Evolutionary conservation across 106 monocot genomes (phyloP).

Genomic region (Iris macrosiphon): DNA sequence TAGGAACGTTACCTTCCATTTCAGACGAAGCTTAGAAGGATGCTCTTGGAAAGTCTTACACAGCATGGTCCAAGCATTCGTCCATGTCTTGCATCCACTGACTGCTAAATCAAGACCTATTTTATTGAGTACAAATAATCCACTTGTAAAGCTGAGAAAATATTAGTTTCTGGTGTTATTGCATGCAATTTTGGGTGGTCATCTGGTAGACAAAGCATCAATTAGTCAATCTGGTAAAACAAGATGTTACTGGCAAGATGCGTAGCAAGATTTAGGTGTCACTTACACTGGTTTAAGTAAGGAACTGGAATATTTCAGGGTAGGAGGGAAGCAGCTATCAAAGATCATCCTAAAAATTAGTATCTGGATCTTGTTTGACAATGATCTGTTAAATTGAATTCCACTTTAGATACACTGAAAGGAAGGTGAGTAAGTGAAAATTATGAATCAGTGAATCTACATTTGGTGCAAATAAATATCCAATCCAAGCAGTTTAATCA

Average conservation of each 20-base stretch:
- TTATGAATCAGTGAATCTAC: conserved; percentile 65
- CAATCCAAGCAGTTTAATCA: not conserved
- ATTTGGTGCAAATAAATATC: conserved; percentile 7
- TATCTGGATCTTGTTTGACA: conserved; percentile 77
- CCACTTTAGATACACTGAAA: conserved; percentile 93
- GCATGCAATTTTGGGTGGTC: conserved; percentile 11
- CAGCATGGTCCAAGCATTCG: conserved; percentile 15
- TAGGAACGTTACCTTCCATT: conserved; percentile 9
- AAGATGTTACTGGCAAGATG: too few relatives aligned
- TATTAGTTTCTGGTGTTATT: conserved; percentile 17
- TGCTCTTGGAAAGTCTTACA: conserved; percentile 10
- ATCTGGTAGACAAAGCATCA: conserved; percentile 12
- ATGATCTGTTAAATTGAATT: conserved; percentile 87
- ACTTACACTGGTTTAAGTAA: conserved; percentile 14
- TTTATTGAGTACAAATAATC: conserved; percentile 16
- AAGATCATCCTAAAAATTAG: conserved; percentile 55
- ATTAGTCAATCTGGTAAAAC: too few relatives aligned
- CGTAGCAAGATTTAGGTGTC: too few relatives aligned
- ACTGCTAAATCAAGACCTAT: conserved; percentile 16
- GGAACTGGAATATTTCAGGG: conserved; percentile 13
- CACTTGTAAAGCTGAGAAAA: conserved; percentile 18
- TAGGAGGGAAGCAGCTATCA: conserved; percentile 20
- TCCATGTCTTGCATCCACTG: conserved; percentile 18
- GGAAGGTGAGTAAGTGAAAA: conserved; percentile 63
- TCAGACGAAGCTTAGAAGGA: conserved; percentile 13